Base-by-base conservation (phyloP, 1,284 basidiomycete species). In the Tranzscheliella williamsii region DNA sequence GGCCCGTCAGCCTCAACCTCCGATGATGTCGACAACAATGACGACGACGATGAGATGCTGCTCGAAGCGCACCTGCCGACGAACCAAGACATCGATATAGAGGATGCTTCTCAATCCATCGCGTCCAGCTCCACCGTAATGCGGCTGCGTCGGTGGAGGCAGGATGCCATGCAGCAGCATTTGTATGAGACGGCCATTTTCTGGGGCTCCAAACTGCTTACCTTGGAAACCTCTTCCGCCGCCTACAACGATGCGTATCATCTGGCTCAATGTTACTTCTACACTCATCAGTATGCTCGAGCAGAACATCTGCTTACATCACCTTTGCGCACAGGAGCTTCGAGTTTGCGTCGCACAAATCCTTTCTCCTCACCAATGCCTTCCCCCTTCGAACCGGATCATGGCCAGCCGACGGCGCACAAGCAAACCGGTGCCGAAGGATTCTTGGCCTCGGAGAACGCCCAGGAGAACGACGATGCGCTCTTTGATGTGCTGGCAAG, bases 91-190 rank as follows among this genome's bases (percentile, higher is more conserved):
- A n/a, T n/a, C n/a, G n/a, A n/a, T n/a, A n/a, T n/a, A n/a, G n/a
- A n/a, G n/a, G n/a, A n/a, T n/a, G n/a, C n/a, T n/a, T n/a, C n/a
- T n/a, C n/a, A n/a, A n/a, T n/a, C n/a, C n/a, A n/a, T n/a, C n/a
- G n/a, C n/a, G 9, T 29, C 26, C 9, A 29, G 26, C 6, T 39
- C 43, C 21, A 45, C 58, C 4, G 24, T 67, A 17, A 51, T 50
- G 76, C 85, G 91, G n/a, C 92, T 99, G 87, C 83, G 95, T 45
- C 79, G 91, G 32, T 98, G 95, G 95, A 81, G 95, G 40, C 91
- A 97, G 75, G 95, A 98, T 80, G 94, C 95, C 29, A 85, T 96
- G 71, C 91, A 93, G 84, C 94, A 97, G 78, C 94, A 98, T 81
- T 81, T 98, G 23, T 96, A 97, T 79, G 90, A 93, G 63, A 96